A percentile compares a stretch with the other conserved stretches of the same genome.
These are phyloP conservation scores for Vinca minor DNA, from an alignment of 257 asterid genomes.

Conservation along the genomic window DNA sequence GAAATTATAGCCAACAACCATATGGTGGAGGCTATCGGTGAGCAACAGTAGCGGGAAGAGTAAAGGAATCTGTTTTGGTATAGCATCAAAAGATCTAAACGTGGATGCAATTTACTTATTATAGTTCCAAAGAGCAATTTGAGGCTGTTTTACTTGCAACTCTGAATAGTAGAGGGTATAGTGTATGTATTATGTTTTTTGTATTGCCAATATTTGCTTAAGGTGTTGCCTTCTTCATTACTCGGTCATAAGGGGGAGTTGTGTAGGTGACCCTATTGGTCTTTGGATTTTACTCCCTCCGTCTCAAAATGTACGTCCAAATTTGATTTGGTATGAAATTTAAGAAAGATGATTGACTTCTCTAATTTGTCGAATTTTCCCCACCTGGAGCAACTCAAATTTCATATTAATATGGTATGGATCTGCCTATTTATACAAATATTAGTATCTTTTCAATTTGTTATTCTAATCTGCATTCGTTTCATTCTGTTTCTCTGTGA, in stretches of 20 bases:
- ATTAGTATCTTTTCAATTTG: too few relatives aligned
- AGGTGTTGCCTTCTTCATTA: constrained; percentile 16
- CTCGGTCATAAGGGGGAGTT: constrained; percentile 29
- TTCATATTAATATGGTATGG: too few relatives aligned
- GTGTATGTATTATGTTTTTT: constrained; percentile 30
- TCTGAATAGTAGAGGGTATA: constrained; percentile 19
- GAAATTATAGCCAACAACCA: constrained; percentile 60
- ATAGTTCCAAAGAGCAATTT: constrained; percentile 10
- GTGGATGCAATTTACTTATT: background rate
- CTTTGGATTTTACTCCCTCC: too few relatives aligned
- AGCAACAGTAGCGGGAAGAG: constrained; percentile 15
- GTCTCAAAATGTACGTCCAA: too few relatives aligned
- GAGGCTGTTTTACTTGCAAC: constrained; percentile 22
- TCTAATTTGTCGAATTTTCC: too few relatives aligned
- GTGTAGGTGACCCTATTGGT: constrained; percentile 27
- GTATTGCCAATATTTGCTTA: constrained; percentile 27
- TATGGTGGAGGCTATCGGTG: constrained; percentile 74
- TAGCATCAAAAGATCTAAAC: constrained; percentile 4
- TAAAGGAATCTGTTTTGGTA: constrained; percentile 5
- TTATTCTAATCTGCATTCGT: too few relatives aligned
- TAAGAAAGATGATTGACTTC: too few relatives aligned
- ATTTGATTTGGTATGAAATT: too few relatives aligned
- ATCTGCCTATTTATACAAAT: too few relatives aligned
- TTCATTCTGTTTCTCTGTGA: too few relatives aligned
- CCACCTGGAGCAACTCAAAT: too few relatives aligned